These are phyloP conservation scores for Termitomyces sp. DNA, from an alignment of 768 basidiomycete genomes.

Conservation along the genomic window DNA sequence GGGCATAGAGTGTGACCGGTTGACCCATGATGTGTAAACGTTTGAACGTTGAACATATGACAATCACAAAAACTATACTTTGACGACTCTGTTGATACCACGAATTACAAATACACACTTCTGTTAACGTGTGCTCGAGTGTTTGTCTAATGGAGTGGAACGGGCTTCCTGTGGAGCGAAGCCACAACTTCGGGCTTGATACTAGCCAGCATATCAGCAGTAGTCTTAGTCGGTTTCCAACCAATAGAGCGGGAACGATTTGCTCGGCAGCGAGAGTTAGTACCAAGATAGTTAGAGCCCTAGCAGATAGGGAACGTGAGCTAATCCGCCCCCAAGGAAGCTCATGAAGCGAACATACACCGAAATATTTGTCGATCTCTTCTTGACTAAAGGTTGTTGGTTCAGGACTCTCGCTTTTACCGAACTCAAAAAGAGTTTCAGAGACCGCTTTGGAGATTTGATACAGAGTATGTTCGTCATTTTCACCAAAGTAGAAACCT, in stretches of 20 bases:
- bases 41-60: too few species aligned
- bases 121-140: too few species aligned
- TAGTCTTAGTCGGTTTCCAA: constrained; percentile 42
- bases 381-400: constrained; percentile 44
- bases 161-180: constrained; percentile 1
- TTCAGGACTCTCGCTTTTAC: constrained; percentile 31
- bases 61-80: not conserved
- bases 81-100: not conserved
- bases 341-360: constrained; percentile 15
- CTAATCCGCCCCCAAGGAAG: not conserved
- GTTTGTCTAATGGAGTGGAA: not conserved
- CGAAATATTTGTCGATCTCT: constrained; percentile 41
- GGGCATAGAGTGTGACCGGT: too few species aligned
- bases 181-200: constrained; percentile 36
- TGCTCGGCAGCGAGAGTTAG: constrained; percentile 37
- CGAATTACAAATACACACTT: too few species aligned
- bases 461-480: constrained; percentile 42
- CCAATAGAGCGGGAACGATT: constrained; percentile 36
- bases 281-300: constrained; percentile 30
- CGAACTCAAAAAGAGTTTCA: constrained; percentile 32
- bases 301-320: constrained; percentile 8
- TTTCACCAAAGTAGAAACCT: constrained; percentile 53
- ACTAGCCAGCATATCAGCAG: constrained; percentile 36
- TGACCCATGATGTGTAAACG: too few species aligned
- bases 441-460: constrained; percentile 39